Conservation (phyloP, 305 asterid species). For the Solanum aculeatissimum region DNA sequence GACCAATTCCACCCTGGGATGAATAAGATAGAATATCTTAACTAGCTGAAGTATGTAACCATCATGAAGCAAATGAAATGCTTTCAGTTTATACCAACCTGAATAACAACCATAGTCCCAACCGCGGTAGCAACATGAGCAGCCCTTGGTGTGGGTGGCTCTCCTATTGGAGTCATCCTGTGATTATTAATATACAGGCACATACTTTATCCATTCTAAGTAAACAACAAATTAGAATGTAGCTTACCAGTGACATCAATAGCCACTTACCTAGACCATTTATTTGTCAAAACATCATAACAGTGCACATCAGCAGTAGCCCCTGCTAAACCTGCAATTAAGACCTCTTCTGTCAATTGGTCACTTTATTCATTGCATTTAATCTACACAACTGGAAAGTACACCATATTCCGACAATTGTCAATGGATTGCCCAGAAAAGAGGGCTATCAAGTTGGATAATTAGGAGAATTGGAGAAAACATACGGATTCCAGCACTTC, state of each 20-base stretch:
- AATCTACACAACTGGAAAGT: background rate
- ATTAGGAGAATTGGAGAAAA: background rate
- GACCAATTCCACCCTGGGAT: slow-evolving; percentile 97
- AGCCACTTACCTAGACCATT: slow-evolving; percentile 80
- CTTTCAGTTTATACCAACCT: slow-evolving; percentile 38
- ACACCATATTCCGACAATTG: background rate
- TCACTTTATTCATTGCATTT: background rate
- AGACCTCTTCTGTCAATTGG: background rate
- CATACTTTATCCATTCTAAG: background rate
- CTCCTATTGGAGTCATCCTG: slow-evolving; percentile 94
- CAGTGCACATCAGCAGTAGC: slow-evolving; percentile 99
- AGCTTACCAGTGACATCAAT: background rate
- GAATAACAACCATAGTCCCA: slow-evolving; percentile 98
- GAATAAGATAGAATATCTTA: slow-evolving; percentile 4
- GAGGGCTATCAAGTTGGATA: background rate
- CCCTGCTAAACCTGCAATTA: slow-evolving; percentile 87
- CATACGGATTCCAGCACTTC: slow-evolving; percentile 98
- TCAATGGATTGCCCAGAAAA: background rate
- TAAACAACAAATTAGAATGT: background rate
- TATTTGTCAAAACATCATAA: slow-evolving; percentile 82
- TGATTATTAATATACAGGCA: slow-evolving; percentile 3
- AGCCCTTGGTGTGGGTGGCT: slow-evolving; percentile 99
- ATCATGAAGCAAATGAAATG: background rate
- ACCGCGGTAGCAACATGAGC: slow-evolving; percentile 99
- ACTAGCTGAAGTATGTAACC: background rate